A percentile compares a stretch with the other conserved stretches of the same genome.
Evolutionary conservation across 1,284 basidiomycete genomes (phyloP).

Genomic region (Mycena sp.): DNA sequence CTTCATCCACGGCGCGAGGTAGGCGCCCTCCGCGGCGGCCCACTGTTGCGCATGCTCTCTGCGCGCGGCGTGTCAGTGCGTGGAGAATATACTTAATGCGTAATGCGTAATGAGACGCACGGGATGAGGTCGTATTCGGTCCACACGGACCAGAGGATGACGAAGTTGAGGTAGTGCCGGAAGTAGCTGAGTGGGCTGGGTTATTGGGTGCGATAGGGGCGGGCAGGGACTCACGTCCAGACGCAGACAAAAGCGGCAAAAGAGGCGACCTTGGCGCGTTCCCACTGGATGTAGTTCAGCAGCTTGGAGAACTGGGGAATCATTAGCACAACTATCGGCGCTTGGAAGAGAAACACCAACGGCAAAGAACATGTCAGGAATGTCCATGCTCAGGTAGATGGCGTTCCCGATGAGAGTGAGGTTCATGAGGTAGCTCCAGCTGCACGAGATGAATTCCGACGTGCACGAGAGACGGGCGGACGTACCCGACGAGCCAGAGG

Average conservation of each 20-base stretch:
- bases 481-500: conserved; percentile 91
- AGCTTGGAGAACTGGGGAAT: conserved; percentile 78
- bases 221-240: conserved; percentile 77
- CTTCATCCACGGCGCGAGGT: conserved; percentile 80
- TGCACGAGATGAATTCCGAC: conserved; percentile 3
- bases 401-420: conserved; percentile 92
- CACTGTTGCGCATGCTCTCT: conserved; percentile 71
- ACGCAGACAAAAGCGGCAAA: conserved; percentile 78
- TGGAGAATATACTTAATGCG: no score
- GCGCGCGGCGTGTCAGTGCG: neutral
- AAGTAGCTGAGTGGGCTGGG: conserved; percentile 74
- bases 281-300: conserved; percentile 84
- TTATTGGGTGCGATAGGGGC: conserved; percentile 2
- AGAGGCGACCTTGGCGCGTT: conserved; percentile 68
- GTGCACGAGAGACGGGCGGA: conserved; percentile 13
- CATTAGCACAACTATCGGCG: conserved; percentile 15
- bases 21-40: conserved; percentile 72
- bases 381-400: conserved; percentile 96
- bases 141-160: conserved; percentile 91
- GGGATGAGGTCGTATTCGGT: conserved; percentile 82
- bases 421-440: conserved; percentile 88
- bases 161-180: conserved; percentile 92
- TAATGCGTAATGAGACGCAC: no score
- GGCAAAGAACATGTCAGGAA: conserved; percentile 90
- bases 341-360: conserved; percentile 54